Evolutionary conservation across 768 basidiomycete genomes (phyloP), one percentile per base, ranked within the genome.

Genomic region (Brasilioporus rufonigricans): DNA sequence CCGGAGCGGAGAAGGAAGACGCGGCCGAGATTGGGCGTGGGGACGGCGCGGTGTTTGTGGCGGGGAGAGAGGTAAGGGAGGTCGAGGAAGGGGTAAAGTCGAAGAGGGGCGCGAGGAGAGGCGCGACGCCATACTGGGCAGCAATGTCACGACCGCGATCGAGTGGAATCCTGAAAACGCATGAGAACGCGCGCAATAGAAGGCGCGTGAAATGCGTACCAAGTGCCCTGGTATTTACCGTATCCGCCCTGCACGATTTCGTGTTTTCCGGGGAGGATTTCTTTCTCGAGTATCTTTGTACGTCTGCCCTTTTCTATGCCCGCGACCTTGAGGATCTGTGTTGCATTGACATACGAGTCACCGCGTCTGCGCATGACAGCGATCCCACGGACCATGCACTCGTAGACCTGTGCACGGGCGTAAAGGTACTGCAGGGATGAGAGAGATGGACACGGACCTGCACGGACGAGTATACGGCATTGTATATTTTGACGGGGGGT

Each of bases 231-330:
- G 70, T 98, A 99, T 76, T 98, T 96, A 24, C 97, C 97, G 69
- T 98, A 98, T 29, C 97, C 97, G 36, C 97, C 97, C 71, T 98
- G 97, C 6, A 99, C 93, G 70, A 98, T 98, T 73, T 99, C 96
- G 72, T 97, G 93, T 72, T 89, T 88, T 44, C 93, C 94, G 53
- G 90, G 89, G 40, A 95, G 81, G 58, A 99, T 93, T 75, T 99
- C 96, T 72, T 95, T 97, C 79, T 98, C 91, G 14, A 93, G 77
- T 50, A 98, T 97, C 81, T 98, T 98, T 16, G 96, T 98, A 38
- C 97, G 82, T 41, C 89, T 84, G 1, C 94, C 94, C 73, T 99
- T 99, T 76, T 96, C 93, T 57, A 98, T 90, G 39, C 97, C 97
- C 7, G 96, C 95, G 36, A 99, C 96, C 74, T 99, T 99, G 62